Conservation (phyloP, 1,284 basidiomycete genomes). For the Trichosporon faecale region DNA sequence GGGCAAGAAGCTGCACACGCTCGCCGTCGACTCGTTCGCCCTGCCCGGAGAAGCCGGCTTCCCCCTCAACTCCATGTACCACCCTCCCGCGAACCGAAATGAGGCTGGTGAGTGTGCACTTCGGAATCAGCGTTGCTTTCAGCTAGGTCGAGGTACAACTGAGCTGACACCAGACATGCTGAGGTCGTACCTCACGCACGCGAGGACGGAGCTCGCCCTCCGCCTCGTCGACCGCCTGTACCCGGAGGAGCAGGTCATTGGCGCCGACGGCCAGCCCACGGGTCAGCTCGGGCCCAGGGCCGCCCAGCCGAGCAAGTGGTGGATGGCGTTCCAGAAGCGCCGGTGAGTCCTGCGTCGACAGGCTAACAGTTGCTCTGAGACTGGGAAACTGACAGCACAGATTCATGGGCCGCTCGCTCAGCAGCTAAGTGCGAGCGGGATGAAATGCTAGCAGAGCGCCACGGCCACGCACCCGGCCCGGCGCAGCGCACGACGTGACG, state of each 20-base stretch:
- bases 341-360: conserved; percentile 29
- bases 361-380: background rate
- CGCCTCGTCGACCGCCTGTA: conserved; percentile 87
- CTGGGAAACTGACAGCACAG: background rate
- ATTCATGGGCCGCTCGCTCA: conserved; percentile 25
- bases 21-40: conserved; percentile 87
- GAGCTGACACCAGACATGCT: conserved; percentile 54
- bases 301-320: conserved; percentile 93
- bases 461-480: background rate
- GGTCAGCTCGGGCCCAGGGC: conserved; percentile 43
- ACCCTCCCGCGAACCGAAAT: conserved; percentile 67
- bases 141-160: background rate
- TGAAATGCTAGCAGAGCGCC: background rate
- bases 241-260: conserved; percentile 47
- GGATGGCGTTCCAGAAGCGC: conserved; percentile 99
- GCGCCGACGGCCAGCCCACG: conserved; percentile 59
- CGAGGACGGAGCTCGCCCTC: conserved; percentile 82
- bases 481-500: background rate
- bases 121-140: background rate
- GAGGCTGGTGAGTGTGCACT: conserved; percentile 68
- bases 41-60: conserved; percentile 96
- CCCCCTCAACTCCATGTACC: conserved; percentile 88
- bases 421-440: conserved; percentile 3
- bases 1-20: conserved; percentile 79
- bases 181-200: conserved; percentile 86